Percentiles rank a stretch among this genome's conserved stretches.
Conservation (phyloP, 768 basidiomycete species). For the Lactarius hatsudake region DNA sequence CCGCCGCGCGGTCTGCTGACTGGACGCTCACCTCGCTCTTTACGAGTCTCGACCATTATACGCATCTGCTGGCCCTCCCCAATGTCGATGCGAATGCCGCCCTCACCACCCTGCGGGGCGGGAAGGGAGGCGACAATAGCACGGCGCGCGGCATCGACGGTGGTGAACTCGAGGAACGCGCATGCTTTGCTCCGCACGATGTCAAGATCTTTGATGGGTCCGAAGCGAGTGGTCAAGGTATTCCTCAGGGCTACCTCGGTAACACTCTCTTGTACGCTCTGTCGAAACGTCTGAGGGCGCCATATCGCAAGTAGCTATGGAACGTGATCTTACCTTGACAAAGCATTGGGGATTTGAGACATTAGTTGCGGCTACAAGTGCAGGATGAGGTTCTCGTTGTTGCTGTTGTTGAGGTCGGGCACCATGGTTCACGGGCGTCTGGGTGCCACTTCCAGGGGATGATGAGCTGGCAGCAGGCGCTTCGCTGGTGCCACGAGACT, state of each 20-base stretch:
- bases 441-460: conserved; percentile 42
- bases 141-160: conserved; percentile 74
- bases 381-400: conserved; percentile 45
- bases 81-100: conserved; percentile 76
- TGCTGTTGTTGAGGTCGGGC: conserved; percentile 38
- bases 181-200: conserved; percentile 86
- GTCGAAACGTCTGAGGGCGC: conserved; percentile 11
- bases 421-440: conserved; percentile 36
- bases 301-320: neutral
- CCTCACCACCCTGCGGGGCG: conserved; percentile 74
- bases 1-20: conserved; percentile 60
- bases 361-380: conserved; percentile 53
- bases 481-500: conserved; percentile 74
- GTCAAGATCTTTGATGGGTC: conserved; percentile 82
- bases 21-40: conserved; percentile 86
- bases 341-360: conserved; percentile 81
- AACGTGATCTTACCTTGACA: conserved; percentile 64
- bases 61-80: conserved; percentile 53
- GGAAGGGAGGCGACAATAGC: conserved; percentile 79
- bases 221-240: conserved; percentile 62
- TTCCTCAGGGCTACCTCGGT: conserved; percentile 48
- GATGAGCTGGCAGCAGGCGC: conserved; percentile 45
- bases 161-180: conserved; percentile 88
- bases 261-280: conserved; percentile 74
- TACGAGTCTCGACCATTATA: conserved; percentile 83